These are phyloP conservation scores for Extremus antarcticus DNA, from an alignment of 495 filamentous ascomycete species.

Conservation along the genomic window DNA sequence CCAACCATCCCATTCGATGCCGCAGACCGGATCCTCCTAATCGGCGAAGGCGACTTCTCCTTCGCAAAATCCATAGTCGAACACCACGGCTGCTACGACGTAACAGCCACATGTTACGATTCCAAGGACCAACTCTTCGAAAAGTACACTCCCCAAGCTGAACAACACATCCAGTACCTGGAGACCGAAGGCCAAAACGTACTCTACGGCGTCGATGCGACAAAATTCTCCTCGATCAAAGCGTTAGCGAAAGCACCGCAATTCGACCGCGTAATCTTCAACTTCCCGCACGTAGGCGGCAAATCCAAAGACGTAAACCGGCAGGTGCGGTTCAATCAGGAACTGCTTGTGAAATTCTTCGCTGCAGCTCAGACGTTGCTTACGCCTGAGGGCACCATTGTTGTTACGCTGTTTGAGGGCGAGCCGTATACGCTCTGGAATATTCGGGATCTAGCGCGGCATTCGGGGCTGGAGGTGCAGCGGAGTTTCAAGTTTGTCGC, in stretches of 20 bases:
- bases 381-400: slow-evolving; percentile 51
- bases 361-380: slow-evolving; percentile 28
- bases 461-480: slow-evolving; percentile 62
- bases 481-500: slow-evolving; percentile 70
- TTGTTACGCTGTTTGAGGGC: slow-evolving; percentile 84
- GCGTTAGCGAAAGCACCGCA: slow-evolving; percentile 29
- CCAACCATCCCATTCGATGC: slow-evolving; percentile 66
- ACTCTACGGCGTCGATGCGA: slow-evolving; percentile 64
- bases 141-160: slow-evolving; percentile 63
- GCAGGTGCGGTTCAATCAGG: slow-evolving; percentile 87
- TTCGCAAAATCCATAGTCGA: slow-evolving; percentile 66
- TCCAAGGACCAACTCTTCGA: slow-evolving; percentile 37
- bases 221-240: slow-evolving; percentile 47
- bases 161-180: slow-evolving; percentile 47
- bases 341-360: slow-evolving; percentile 78
- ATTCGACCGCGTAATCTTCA: slow-evolving; percentile 78
- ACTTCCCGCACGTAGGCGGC: slow-evolving; percentile 93
- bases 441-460: slow-evolving; percentile 70
- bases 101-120: slow-evolving; percentile 58
- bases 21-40: slow-evolving; percentile 61
- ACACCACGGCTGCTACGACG: slow-evolving; percentile 55
- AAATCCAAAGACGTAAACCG: slow-evolving; percentile 85
- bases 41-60: slow-evolving; percentile 93
- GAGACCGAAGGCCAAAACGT: slow-evolving; percentile 38
- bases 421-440: slow-evolving; percentile 95